A percentile compares a stretch with the other conserved stretches of the same genome.
These are phyloP conservation scores for Buddleja alternifolia DNA, from an alignment of 257 asterid species.

Conservation along the genomic window DNA sequence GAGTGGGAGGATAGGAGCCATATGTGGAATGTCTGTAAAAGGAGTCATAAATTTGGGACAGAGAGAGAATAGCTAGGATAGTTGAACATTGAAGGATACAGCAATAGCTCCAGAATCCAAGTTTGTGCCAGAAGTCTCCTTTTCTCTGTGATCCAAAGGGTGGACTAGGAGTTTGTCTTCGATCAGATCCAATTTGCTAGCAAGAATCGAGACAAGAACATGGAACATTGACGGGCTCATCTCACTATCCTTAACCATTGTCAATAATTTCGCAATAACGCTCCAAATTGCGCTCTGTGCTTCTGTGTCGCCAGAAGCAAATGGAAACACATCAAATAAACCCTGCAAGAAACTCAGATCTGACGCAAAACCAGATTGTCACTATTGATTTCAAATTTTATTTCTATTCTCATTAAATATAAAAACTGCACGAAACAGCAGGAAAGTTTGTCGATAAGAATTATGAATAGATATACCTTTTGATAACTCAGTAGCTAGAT, in stretches of 20 bases:
- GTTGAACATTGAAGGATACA: constrained; percentile 61
- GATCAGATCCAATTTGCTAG: constrained; percentile 58
- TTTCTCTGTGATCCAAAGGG: constrained; percentile 45
- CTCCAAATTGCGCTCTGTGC: constrained; percentile 87
- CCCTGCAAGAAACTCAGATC: constrained; percentile 75
- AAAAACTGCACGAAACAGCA: constrained; percentile 7
- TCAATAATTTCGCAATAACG: constrained; percentile 60
- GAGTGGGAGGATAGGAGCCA: too few relatives aligned
- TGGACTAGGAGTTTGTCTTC: constrained; percentile 65
- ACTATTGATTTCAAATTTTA: background rate
- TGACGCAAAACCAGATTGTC: constrained; percentile 43
- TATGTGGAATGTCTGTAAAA: too few relatives aligned
- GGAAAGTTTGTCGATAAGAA: constrained; percentile 19
- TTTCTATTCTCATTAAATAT: background rate
- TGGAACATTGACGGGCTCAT: constrained; percentile 47
- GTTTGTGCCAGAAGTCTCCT: constrained; percentile 31
- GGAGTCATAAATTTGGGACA: background rate
- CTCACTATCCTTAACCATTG: constrained; percentile 45
- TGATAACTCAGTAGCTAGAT: constrained; percentile 58
- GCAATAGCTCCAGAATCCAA: constrained; percentile 42
- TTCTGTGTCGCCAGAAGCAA: constrained; percentile 67
- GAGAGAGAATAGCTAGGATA: background rate
- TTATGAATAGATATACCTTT: constrained; percentile 48
- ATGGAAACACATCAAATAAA: constrained; percentile 64
- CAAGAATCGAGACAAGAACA: constrained; percentile 57